Conservation (phyloP, 495 filamentous ascomycete species). For the Penicillium odoratum region DNA sequence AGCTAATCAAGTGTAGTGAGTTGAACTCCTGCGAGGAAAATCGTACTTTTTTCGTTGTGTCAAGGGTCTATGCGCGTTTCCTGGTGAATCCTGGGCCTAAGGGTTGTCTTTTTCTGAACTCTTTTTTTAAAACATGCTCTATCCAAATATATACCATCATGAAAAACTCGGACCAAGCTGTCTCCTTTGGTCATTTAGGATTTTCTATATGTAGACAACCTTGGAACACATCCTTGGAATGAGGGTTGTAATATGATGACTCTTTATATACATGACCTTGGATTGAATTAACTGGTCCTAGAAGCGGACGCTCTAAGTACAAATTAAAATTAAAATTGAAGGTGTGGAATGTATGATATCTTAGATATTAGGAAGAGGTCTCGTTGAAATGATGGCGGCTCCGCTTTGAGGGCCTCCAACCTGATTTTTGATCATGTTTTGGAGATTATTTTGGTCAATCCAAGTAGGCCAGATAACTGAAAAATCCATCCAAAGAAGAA, state of each 20-base stretch:
- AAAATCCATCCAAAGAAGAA: neutral
- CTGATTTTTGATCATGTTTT: neutral
- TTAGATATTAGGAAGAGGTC: neutral
- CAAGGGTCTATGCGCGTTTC: conserved; percentile 15
- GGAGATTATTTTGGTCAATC: neutral
- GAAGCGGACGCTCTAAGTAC: neutral
- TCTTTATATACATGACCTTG: neutral
- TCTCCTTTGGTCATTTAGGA: neutral
- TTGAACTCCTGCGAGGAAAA: neutral
- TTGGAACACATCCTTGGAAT: neutral
- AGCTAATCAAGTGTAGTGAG: conserved; percentile 7
- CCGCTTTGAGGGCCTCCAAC: neutral
- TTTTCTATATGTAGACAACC: neutral
- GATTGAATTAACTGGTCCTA: too few species aligned
- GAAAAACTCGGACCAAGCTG: neutral
- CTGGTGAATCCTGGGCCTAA: conserved; percentile 24
- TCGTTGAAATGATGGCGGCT: neutral
- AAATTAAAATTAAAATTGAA: too few species aligned
- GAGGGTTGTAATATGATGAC: too few species aligned
- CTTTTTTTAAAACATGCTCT: neutral
- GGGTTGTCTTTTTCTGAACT: neutral
- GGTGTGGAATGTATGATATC: neutral
- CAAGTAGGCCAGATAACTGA: neutral
- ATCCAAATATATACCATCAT: neutral
- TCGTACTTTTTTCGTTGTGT: conserved; percentile 10